Evolutionary conservation across 2,329 filamentous ascomycete genomes (phyloP).

Genomic region (Talaromyces sp.): DNA sequence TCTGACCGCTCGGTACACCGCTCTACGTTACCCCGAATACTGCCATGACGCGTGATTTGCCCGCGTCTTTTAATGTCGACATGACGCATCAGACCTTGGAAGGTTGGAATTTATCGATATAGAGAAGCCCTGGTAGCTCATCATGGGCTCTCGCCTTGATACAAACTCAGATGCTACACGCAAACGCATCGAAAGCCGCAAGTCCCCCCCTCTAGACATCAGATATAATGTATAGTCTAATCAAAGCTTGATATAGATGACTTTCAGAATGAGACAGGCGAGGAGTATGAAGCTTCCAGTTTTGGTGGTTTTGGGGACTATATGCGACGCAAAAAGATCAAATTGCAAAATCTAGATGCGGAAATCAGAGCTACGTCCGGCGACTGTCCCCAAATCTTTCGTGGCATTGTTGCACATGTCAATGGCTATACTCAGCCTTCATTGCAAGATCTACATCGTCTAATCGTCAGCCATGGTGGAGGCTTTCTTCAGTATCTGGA

Average conservation of each 20-base stretch:
- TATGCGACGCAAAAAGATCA: slow-evolving; percentile 93
- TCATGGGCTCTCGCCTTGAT: slow-evolving; percentile 66
- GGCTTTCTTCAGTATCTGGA: slow-evolving; percentile 94
- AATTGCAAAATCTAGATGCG: slow-evolving; percentile 90
- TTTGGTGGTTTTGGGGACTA: slow-evolving; percentile 93
- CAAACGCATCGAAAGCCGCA: slow-evolving; percentile 65
- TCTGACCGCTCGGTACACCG: slow-evolving; percentile 20
- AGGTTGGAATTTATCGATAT: background rate
- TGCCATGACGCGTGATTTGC: slow-evolving; percentile 20
- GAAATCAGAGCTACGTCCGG: slow-evolving; percentile 70
- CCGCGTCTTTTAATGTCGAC: slow-evolving; percentile 5
- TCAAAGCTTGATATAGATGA: slow-evolving; percentile 52
- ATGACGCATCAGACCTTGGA: no score
- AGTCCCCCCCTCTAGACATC: slow-evolving; percentile 17
- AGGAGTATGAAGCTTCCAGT: slow-evolving; percentile 84
- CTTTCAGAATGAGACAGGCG: slow-evolving; percentile 80
- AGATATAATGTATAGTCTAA: slow-evolving; percentile 10
- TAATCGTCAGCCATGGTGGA: slow-evolving; percentile 92
- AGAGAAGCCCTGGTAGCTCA: slow-evolving; percentile 30
- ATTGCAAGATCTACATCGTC: slow-evolving; percentile 80
- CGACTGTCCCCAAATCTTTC: slow-evolving; percentile 83
- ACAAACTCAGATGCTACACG: slow-evolving; percentile 61
- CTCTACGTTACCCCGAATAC: slow-evolving; percentile 7
- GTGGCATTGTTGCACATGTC: slow-evolving; percentile 85
- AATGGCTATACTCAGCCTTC: slow-evolving; percentile 96